Base-by-base conservation (phyloP, 2,329 filamentous ascomycete species). In the Cladorrhinum sp. region DNA sequence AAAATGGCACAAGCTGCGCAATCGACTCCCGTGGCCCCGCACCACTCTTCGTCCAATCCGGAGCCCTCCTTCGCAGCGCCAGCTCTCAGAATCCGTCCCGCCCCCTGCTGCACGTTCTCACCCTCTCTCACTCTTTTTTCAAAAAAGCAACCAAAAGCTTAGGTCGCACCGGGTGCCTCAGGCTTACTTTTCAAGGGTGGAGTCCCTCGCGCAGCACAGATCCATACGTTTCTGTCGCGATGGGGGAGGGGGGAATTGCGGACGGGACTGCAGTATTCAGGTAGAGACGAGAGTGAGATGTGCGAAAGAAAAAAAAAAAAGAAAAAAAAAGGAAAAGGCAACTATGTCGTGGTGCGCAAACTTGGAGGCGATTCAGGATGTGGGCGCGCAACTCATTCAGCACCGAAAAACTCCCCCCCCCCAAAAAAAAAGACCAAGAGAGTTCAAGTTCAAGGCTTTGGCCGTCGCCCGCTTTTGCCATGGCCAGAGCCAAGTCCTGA, bases 401-500 rank as follows among this genome's bases (percentile, higher is more conserved):
- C 41, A 18, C 18, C 32, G 9, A 5, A 36, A 36, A 36, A 48
- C 36, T 50, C 22, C 53, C 48, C 16, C 9, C 25, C 25, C 25
- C 25, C 4, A 29, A 29, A 29, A 36, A 36, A 36, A 36, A 36
- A 36, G 32, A 36, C 41, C 41, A 45, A 45, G 41, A 45, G 18
- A 45, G 41, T 45, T 45, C 41, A 45, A 45, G 32, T 45, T 41
- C 53, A 56, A 56, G 53, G 53, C 53, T 56, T 49, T 56, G 53
- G 32, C 53, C 53, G 23, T 23, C 41, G 53, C 41, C 41, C 41
- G 41, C 41, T 45, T 45, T 45, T 45, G 41, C 41, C 41, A 45
- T 45, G 41, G 41, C 41, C 62, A 60, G 61, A 60, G 60, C 50
- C 57, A 52, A 58, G 53, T 32, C 51, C 48, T 64, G 61, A 64